Base-by-base conservation (phyloP, 495 filamentous ascomycete species). In the Glarea lozoyensis region DNA sequence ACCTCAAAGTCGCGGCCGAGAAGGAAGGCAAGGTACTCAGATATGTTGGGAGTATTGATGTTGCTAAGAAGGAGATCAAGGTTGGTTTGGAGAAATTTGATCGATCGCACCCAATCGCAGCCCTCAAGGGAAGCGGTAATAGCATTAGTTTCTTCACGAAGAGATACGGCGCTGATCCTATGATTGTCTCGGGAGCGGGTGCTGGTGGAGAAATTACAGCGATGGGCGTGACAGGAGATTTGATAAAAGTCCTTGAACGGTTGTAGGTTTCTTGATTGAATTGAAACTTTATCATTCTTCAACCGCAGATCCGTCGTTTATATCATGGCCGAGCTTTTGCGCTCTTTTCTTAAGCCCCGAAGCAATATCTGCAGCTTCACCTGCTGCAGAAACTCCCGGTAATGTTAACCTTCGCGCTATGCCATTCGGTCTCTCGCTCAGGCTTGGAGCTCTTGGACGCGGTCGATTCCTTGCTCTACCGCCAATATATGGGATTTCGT, bases 101-200 rank as follows among this genome's bases (percentile, higher is more conserved):
- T 37, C 79, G 72, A 52, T 79, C 81, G 33, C 82, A 85, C 56
- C 81, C 92, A 22, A 93, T 97, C 62, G 92, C 90, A 21, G 83
- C 84, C 25, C 68, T 97, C 43, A 93, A 94, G 71, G 92, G 92
- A 27, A 95, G 88, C 62, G 92, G 95, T 59, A 97, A 97, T 68
- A 90, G 96, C 58, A 92, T 98, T 56, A 92, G 79, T 72, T 94
- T 98, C 72, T 94, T 92, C 64, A 96, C 92, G 33, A 82, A 89
- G 69, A 76, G 92, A 53, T 97, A 98, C 58, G 87, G 86, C 29
- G 69, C 68, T 45, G 93, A 88, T 60, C 86, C 92, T 10, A 64
- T 96, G 42, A 92, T 96, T 57, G 78, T 98, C 37, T 88, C 95
- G 70, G 92, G 92, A 45, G 89, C 88, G 27, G 92, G 89, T 40